A percentile compares a stretch with the other conserved stretches of the same genome.
Evolutionary conservation across 331 rosid species (phyloP).

Genomic region (Quercus lobata): DNA sequence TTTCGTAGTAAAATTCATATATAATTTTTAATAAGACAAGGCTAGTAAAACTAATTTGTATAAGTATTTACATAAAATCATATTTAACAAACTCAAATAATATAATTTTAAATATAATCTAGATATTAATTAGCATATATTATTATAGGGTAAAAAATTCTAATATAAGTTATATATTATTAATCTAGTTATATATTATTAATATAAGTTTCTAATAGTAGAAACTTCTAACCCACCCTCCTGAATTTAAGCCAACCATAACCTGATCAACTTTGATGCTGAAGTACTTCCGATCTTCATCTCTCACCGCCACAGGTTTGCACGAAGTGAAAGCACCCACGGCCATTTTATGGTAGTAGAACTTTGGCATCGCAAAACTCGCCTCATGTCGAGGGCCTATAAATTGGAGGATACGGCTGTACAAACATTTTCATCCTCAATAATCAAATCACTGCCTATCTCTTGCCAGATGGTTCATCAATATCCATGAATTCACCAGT

Average conservation of each 20-base stretch:
- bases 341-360: background rate
- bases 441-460: background rate
- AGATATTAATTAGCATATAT: no score
- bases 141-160: no score
- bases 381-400: background rate
- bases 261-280: background rate
- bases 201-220: background rate
- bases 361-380: background rate
- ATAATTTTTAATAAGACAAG: no score
- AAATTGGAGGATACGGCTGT: background rate
- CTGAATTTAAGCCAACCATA: background rate
- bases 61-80: no score
- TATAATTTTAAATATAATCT: no score
- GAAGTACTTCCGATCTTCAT: background rate
- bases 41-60: no score
- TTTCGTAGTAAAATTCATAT: no score
- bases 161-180: no score
- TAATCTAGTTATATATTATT: no score
- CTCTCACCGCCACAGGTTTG: background rate
- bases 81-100: no score
- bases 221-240: background rate
- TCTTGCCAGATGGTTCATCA: background rate
- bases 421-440: background rate
- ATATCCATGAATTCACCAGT: slow-evolving; percentile 55
- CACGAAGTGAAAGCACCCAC: background rate